Evolutionary conservation across 2,329 filamentous ascomycete genomes (phyloP).

Genomic region (Pyricularia grisea): DNA sequence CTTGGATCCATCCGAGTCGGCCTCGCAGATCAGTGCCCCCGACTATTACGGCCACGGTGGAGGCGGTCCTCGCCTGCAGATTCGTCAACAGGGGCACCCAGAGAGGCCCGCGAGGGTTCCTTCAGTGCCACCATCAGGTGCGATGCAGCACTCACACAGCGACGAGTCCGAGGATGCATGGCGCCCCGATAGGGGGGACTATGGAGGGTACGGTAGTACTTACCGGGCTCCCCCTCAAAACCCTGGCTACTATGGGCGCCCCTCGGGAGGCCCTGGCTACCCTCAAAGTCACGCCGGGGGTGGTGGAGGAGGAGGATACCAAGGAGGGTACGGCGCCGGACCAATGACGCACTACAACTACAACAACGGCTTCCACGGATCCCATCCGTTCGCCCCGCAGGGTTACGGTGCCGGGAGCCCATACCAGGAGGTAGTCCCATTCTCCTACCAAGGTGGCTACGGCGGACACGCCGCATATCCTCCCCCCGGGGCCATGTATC

Average conservation of each 20-base stretch:
- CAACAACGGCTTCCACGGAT: conserved; percentile 20
- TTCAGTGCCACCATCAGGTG: background rate
- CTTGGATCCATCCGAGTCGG: conserved; percentile 49
- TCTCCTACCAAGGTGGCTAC: conserved; percentile 34
- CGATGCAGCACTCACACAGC: background rate
- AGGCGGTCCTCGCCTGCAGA: background rate
- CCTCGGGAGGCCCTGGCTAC: conserved; percentile 24
- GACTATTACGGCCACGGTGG: background rate
- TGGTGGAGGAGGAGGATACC: conserved; percentile 16
- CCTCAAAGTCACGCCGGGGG: conserved; percentile 38
- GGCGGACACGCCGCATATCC: conserved; percentile 14
- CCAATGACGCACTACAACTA: conserved; percentile 39
- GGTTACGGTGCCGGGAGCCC: conserved; percentile 27
- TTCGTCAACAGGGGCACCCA: background rate
- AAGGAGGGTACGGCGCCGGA: conserved; percentile 1
- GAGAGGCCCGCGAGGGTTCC: background rate
- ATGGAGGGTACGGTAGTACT: conserved; percentile 19
- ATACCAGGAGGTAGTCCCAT: conserved; percentile 25
- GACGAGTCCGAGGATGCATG: conserved; percentile 38
- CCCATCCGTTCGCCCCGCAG: conserved; percentile 34
- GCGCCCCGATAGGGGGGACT: conserved; percentile 47
- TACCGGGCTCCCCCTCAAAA: conserved; percentile 17
- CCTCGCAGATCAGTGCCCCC: conserved; percentile 25
- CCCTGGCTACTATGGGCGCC: conserved; percentile 18
- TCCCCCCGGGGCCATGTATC: conserved; percentile 21